These are phyloP conservation scores for Stachybotrys elegans DNA, from an alignment of 2,329 filamentous ascomycete species.

Conservation along the genomic window DNA sequence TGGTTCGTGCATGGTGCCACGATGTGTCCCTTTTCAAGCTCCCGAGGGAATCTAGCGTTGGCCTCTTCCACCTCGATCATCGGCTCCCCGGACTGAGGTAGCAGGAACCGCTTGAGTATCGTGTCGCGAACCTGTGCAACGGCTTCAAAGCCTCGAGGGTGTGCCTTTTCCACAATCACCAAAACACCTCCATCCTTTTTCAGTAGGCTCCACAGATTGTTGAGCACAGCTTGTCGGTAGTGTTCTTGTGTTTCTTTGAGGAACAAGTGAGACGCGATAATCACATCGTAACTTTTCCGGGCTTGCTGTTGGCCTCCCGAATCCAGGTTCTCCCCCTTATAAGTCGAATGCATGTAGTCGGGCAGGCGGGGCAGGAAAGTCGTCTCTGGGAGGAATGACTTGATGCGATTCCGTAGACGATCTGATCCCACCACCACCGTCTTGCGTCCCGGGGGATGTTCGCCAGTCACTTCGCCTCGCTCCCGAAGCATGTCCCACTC, in stretches of 20 bases:
- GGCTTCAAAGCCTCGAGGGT: slow-evolving; percentile 87
- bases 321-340: slow-evolving; percentile 56
- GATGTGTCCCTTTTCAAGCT: slow-evolving; percentile 58
- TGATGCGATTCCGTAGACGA: slow-evolving; percentile 67
- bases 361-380: slow-evolving; percentile 90
- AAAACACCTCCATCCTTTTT: slow-evolving; percentile 81
- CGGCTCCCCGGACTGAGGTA: slow-evolving; percentile 36
- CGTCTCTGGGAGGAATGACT: slow-evolving; percentile 76
- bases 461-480: slow-evolving; percentile 34
- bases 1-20: slow-evolving; percentile 86
- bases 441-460: slow-evolving; percentile 61
- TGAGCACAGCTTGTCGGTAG: slow-evolving; percentile 70
- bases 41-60: slow-evolving; percentile 32
- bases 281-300: slow-evolving; percentile 80
- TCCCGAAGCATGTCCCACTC: slow-evolving; percentile 72
- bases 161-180: slow-evolving; percentile 83
- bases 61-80: slow-evolving; percentile 28
- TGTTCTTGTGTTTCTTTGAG: slow-evolving; percentile 72
- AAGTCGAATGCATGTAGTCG: slow-evolving; percentile 67
- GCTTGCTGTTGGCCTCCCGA: slow-evolving; percentile 48
- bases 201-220: slow-evolving; percentile 86
- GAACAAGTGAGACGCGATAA: slow-evolving; percentile 82
- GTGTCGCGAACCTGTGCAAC: slow-evolving; percentile 79
- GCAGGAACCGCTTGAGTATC: slow-evolving; percentile 70
- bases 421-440: slow-evolving; percentile 78